Base-by-base conservation (phyloP, 305 asterid genomes). In the Fraxinus sp. region DNA sequence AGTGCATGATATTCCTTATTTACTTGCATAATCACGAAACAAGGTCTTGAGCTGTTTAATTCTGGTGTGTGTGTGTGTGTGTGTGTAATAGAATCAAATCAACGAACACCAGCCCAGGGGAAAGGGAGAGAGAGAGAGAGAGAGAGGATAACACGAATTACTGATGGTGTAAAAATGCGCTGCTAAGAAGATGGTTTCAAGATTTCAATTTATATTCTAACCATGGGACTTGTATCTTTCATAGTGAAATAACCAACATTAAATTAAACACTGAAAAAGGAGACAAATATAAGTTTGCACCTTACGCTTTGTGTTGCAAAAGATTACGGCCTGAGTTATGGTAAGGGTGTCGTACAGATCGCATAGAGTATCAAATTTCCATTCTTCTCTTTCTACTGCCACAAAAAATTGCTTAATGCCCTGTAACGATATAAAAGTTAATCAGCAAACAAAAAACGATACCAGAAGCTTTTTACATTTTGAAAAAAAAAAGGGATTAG, bases 321-420 rank as follows among this genome's bases (percentile, higher is more conserved):
- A 83, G 46, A 94, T 94, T 71, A 96, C 99, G 83, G 98, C 99
- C 91, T 94, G 99, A 76, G 98, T 96, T 77, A 96, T 93, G 66
- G 98, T 96, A 78, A 96, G 97, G 55, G 98, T 93, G 83, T 96
- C 99, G 88, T 96, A 96, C 66, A 96, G 93, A 86, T 96, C 99
- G 83, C 98, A 93, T 0, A 96, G 90, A 41, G 99, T 96, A 83
- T 96, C 99, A 64, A 94, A 94, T 83, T 96, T 96, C 99, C 99
- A 96, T 79, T 96, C 99, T 76, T 96, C 99, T 84, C 87, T 94
- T 85, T 96, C 99, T 9, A 94, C 98, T 9, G 98, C 98, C 68
- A 96, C 98, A 81, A 95, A 95, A 90, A 95, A 95, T 86, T 95
- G 99, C 81, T 95, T 95, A 90, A 95, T 95, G 28, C 99, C 99